These are phyloP conservation scores for Fraxinus albicans DNA, from an alignment of 305 asterid species.

Conservation along the genomic window DNA sequence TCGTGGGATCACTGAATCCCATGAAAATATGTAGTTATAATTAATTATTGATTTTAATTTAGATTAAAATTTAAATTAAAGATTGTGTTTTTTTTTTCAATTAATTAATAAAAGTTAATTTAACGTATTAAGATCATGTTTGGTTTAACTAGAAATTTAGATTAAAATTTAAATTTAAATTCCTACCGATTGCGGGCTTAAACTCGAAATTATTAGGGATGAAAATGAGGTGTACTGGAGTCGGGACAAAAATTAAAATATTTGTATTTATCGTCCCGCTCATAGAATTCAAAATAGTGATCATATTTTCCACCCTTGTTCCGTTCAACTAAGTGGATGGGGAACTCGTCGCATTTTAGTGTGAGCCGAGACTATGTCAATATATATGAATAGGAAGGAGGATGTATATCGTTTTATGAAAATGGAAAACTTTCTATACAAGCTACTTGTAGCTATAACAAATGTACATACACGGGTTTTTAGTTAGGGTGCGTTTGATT, in stretches of 20 bases:
- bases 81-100: too few species aligned
- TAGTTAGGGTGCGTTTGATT: slow-evolving; percentile 1
- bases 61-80: too few species aligned
- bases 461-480: not conserved
- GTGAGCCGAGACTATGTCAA: not conserved
- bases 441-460: not conserved
- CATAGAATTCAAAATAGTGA: not conserved
- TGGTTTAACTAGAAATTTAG: too few species aligned
- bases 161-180: too few species aligned
- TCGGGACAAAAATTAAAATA: not conserved
- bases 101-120: too few species aligned
- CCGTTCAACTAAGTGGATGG: not conserved
- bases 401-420: not conserved
- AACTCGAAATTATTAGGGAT: not conserved
- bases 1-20: too few species aligned
- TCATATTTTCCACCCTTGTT: not conserved
- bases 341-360: too few species aligned
- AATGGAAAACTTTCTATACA: not conserved
- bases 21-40: too few species aligned
- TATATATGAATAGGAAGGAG: not conserved
- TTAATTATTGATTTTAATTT: too few species aligned
- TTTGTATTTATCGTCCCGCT: not conserved
- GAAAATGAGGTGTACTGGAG: not conserved
- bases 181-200: too few species aligned
- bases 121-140: too few species aligned